Base-by-base conservation (phyloP, 345 rosid genomes). In the Hibiscus mutabilis region DNA sequence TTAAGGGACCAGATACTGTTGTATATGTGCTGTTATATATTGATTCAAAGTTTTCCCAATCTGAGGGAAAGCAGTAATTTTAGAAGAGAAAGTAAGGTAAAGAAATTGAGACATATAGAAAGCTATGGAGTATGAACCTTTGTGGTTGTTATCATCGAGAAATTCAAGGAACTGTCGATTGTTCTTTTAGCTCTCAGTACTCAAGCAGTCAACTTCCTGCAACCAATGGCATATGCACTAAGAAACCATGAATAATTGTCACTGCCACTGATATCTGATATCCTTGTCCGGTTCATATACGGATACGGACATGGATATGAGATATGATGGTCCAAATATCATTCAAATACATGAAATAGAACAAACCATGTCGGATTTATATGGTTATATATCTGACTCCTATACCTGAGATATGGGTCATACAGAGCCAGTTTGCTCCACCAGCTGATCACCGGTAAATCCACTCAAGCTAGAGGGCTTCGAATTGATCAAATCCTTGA, bases 391-490 rank as follows among this genome's bases (percentile, higher is more conserved):
- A 18, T 52, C 22, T 13, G 56, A 51, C 21, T 51, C 56, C 2
- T 53, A 6, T n/a, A 18, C 22, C 10, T 19, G 4, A 27, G 75
- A 60, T 35, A 76, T 25, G 2, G 71, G 59, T 59, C 78, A 77
- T 14, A 74, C 61, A 29, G 73, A 71, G 37, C 80, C 74, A 7
- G 67, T 67, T 11, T 78, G 86, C 73, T 75, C 79, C 53, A 74
- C 69, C 40, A 83, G 52, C 72, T 19, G 60, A 55, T 76, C 83
- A 19, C 69, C 58, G 2, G 6, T 70, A 59, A 15, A 75, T 58
- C 71, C 84, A 33, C 58, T 65, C 84, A 78, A 84, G 53, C 31
- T 47, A 37, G 65, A 22, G 0, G 83, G 80, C 78, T 79, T 82
- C 35, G 78, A 24, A 4, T 67, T 75, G 19, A 81, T 62, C 73